phyloP scores from a whole-genome alignment of 1,284 basidiomycete genomes.

The Sparassis latifolia region DNA sequence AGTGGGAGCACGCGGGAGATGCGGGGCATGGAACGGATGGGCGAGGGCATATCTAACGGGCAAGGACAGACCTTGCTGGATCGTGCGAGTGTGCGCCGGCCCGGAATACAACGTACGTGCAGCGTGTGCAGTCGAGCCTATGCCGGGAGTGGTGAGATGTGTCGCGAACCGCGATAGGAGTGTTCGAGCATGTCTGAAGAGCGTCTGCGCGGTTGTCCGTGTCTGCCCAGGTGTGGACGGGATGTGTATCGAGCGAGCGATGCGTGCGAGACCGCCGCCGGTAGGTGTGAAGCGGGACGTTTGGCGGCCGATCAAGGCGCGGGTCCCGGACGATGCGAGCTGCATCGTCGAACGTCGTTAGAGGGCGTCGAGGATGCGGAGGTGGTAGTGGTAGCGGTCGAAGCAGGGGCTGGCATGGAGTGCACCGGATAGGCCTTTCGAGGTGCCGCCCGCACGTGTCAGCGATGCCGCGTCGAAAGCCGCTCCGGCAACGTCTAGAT shows the following conservation, averaged over 20 bases:
- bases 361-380: neutral
- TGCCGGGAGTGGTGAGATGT: constrained; percentile 52
- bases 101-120: constrained; percentile 34
- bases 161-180: constrained; percentile 49
- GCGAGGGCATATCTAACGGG: constrained; percentile 39
- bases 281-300: constrained; percentile 19
- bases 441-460: too few relatives aligned
- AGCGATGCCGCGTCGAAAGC: too few relatives aligned
- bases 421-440: too few relatives aligned
- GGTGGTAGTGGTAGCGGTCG: neutral
- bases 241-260: constrained; percentile 38
- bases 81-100: constrained; percentile 19
- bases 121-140: constrained; percentile 27
- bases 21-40: constrained; percentile 36
- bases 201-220: constrained; percentile 35
- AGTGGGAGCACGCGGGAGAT: constrained; percentile 49
- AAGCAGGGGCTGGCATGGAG: too few relatives aligned
- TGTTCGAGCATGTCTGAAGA: constrained; percentile 48
- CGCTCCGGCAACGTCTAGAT: too few relatives aligned
- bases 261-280: constrained; percentile 11
- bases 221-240: constrained; percentile 25
- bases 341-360: constrained; percentile 34
- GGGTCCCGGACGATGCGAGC: constrained; percentile 46
- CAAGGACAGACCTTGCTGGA: constrained; percentile 36
- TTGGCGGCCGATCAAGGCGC: constrained; percentile 31